A percentile compares a stretch with the other conserved stretches of the same genome.
Evolutionary conservation across 2,329 filamentous ascomycete genomes (phyloP).

Genomic region (Hypoxylon sp.): DNA sequence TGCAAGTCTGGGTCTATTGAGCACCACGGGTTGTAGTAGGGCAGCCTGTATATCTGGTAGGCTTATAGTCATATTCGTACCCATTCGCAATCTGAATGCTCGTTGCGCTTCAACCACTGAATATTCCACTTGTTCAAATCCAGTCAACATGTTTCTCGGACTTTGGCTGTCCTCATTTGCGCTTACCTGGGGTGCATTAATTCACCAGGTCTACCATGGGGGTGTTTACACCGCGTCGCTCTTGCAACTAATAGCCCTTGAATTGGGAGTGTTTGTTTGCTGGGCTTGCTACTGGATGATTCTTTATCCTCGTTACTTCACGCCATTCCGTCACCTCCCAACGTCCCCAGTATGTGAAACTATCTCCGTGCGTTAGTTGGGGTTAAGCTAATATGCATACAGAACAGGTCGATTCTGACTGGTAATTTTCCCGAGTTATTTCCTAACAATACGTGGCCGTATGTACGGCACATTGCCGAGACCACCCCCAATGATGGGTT

Average conservation of each 20-base stretch:
- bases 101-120: neutral
- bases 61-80: neutral
- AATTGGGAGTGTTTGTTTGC: neutral
- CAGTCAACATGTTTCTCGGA: neutral
- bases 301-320: slow-evolving; percentile 2
- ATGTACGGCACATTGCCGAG: slow-evolving; percentile 1
- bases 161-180: slow-evolving; percentile 1
- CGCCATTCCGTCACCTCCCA: slow-evolving; percentile 2
- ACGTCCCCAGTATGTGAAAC: neutral
- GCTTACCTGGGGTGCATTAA: neutral
- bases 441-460: neutral
- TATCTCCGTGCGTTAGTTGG: neutral
- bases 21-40: neutral
- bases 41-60: too few relatives aligned
- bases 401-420: neutral
- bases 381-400: neutral
- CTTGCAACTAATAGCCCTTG: neutral
- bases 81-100: neutral
- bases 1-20: neutral
- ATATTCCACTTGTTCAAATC: neutral
- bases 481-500: slow-evolving; percentile 1
- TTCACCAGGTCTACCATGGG: neutral
- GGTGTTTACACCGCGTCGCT: neutral
- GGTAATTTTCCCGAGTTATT: slow-evolving; percentile 3
- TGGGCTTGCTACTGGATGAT: neutral